Percentiles rank a stretch among this genome's conserved stretches.
Evolutionary conservation across 495 filamentous ascomycete species (phyloP).

Genomic region (Emericellopsis terricola): DNA sequence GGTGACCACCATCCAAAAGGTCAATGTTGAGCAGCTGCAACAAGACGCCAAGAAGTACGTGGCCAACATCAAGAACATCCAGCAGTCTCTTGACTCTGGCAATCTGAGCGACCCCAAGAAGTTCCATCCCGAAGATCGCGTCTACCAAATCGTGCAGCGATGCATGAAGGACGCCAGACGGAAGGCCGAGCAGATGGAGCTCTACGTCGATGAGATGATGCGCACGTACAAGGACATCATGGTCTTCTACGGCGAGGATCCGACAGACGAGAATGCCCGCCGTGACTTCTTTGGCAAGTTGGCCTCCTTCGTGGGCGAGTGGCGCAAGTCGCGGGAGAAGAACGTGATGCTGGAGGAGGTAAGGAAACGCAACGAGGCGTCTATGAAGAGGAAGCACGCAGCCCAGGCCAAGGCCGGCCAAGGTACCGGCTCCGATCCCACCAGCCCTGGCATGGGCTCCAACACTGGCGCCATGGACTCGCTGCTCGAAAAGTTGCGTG

Average conservation of each 20-base stretch:
- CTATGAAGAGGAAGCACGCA: conserved; percentile 79
- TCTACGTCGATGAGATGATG: conserved; percentile 86
- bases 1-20: conserved; percentile 69
- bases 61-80: conserved; percentile 84
- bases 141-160: conserved; percentile 76
- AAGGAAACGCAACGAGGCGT: conserved; percentile 67
- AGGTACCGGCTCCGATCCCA: conserved; percentile 42
- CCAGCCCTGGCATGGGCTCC: too few relatives aligned
- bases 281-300: conserved; percentile 94
- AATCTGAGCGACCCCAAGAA: conserved; percentile 94
- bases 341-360: conserved; percentile 72
- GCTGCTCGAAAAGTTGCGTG: conserved; percentile 86
- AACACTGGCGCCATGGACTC: conserved; percentile 95
- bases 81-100: conserved; percentile 76
- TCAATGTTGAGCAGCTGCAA: conserved; percentile 86
- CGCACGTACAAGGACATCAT: conserved; percentile 89
- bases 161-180: conserved; percentile 91
- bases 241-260: conserved; percentile 92
- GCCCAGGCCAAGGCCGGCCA: conserved; percentile 40
- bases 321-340: conserved; percentile 91
- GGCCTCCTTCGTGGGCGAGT: conserved; percentile 78
- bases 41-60: conserved; percentile 87
- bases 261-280: conserved; percentile 78
- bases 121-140: conserved; percentile 93
- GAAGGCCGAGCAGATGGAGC: conserved; percentile 89